phyloP scores from a whole-genome alignment of 2,329 filamentous ascomycete genomes.

The Zymoseptoria tritici region DNA sequence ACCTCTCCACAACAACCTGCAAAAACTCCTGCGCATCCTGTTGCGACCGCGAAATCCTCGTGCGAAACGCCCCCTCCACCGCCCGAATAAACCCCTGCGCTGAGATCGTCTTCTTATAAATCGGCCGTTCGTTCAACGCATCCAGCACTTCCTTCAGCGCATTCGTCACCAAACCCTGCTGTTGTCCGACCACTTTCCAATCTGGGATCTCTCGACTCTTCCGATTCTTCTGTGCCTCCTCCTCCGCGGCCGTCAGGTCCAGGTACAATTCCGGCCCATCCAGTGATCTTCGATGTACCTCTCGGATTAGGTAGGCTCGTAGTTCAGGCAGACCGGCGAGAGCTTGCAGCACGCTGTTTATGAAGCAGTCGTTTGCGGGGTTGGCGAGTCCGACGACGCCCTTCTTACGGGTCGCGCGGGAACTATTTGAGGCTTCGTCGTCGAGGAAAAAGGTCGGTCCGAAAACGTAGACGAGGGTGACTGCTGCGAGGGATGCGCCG shows the following conservation, averaged over 20 bases:
- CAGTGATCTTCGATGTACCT: constrained; percentile 74
- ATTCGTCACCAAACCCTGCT: constrained; percentile 73
- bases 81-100: constrained; percentile 76
- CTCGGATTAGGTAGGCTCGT: constrained; percentile 83
- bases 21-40: constrained; percentile 97
- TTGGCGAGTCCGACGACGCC: constrained; percentile 84
- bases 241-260: constrained; percentile 45
- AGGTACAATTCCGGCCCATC: constrained; percentile 72
- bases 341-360: constrained; percentile 92
- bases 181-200: constrained; percentile 53
- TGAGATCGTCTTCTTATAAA: constrained; percentile 88
- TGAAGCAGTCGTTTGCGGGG: constrained; percentile 74
- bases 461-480: constrained; percentile 94
- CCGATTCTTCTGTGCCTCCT: constrained; percentile 51
- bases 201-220: constrained; percentile 28
- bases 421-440: constrained; percentile 56
- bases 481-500: constrained; percentile 87
- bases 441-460: constrained; percentile 96
- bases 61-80: constrained; percentile 77
- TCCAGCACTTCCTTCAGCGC: constrained; percentile 91
- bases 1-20: constrained; percentile 82
- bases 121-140: constrained; percentile 82
- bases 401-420: constrained; percentile 61
- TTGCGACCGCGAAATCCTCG: constrained; percentile 86
- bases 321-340: constrained; percentile 84